Evolutionary conservation across 1,284 basidiomycete species (phyloP).

Genomic region (Puccinia horiana): DNA sequence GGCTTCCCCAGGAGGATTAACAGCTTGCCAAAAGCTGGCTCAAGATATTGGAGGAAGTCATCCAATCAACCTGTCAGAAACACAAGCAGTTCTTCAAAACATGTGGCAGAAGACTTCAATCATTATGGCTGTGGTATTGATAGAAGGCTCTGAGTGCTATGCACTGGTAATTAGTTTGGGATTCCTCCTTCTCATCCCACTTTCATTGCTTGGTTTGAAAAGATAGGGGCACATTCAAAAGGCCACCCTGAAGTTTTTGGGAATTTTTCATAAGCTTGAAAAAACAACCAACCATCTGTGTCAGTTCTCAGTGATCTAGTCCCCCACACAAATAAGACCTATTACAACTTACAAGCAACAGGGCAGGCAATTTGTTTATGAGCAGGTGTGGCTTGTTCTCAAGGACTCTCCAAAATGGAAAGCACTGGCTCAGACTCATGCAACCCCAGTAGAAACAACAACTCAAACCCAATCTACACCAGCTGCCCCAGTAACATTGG

Average conservation of each 20-base stretch:
- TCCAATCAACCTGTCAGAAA: neutral
- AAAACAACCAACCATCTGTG: neutral
- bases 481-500: neutral
- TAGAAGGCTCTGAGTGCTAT: too few relatives aligned
- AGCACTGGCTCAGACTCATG: neutral
- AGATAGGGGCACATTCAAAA: slow-evolving; percentile 7
- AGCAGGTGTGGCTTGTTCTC: neutral
- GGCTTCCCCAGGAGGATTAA: neutral
- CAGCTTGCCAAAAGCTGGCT: neutral
- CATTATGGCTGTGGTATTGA: neutral
- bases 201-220: too few relatives aligned
- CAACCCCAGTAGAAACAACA: neutral
- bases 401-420: neutral
- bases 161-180: too few relatives aligned
- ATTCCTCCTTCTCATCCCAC: too few relatives aligned
- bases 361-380: neutral
- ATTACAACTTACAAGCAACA: neutral
- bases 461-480: neutral
- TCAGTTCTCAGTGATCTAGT: neutral
- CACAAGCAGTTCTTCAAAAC: neutral
- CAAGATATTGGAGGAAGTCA: neutral
- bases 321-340: neutral
- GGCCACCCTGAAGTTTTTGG: neutral
- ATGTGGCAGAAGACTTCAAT: neutral
- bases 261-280: neutral